These are phyloP conservation scores for Hamiltosporidium magnivora DNA, from an alignment of 371 early-diverging fungal genomes.

Conservation along the genomic window DNA sequence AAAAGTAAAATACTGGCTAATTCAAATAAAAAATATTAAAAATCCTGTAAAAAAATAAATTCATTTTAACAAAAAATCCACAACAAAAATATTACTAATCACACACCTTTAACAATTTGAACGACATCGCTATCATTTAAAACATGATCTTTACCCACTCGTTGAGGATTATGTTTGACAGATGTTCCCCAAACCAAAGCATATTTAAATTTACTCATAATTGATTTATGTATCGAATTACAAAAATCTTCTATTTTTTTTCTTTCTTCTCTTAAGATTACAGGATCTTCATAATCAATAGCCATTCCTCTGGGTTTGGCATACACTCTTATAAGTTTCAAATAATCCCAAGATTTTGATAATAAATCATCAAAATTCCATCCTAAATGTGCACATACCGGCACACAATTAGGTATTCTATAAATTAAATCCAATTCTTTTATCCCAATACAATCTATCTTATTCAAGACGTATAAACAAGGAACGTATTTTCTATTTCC, in stretches of 20 bases:
- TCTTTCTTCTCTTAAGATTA: conserved; percentile 68
- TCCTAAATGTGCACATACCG: conserved; percentile 83
- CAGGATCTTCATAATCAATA: conserved; percentile 88
- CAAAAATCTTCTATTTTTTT: conserved; percentile 79
- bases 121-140: conserved; percentile 93
- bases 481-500: conserved; percentile 83
- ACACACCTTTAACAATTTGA: conserved; percentile 4
- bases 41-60: too few relatives aligned
- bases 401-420: conserved; percentile 68
- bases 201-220: conserved; percentile 82
- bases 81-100: not conserved
- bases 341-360: conserved; percentile 71
- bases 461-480: conserved; percentile 90
- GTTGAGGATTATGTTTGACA: conserved; percentile 91
- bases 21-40: too few relatives aligned
- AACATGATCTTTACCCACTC: conserved; percentile 88
- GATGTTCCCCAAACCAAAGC: conserved; percentile 94
- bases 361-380: conserved; percentile 97
- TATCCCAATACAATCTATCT: conserved; percentile 86
- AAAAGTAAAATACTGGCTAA: too few relatives aligned
- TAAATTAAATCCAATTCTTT: conserved; percentile 64
- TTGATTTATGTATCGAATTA: conserved; percentile 84
- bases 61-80: too few relatives aligned
- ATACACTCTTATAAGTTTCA: conserved; percentile 76
- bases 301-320: conserved; percentile 89